Base-by-base conservation (phyloP, 331 rosid species). In the Ulmus americana region DNA sequence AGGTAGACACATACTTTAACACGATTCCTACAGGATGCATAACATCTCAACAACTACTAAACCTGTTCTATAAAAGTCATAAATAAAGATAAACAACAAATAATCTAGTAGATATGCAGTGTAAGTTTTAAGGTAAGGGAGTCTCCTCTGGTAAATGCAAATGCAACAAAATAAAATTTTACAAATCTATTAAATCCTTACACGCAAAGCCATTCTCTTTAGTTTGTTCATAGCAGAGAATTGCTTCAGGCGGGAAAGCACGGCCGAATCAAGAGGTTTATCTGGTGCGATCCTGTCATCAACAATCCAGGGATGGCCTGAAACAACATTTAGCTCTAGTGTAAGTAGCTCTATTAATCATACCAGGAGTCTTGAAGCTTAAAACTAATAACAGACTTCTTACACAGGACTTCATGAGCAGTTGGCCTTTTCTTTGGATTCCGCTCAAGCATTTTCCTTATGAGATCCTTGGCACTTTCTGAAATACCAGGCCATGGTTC, bases 181-280 rank as follows among this genome's bases (percentile, higher is more conserved):
- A 0, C 35, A 28, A 28, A 28, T 28, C 35, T 28, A 3, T 3
- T 0, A 14, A 68, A 18, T 6, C 10, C 71, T 59, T 65, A 76
- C 80, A 5, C 82, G 72, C 57, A 80, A 44, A 8, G 85, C 85
- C 79, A 80, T 76, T 55, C 76, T 80, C 69, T 80, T 80, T 6
- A 80, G 79, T 64, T 80, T 80, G 61, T 80, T 80, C 85, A 80
- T 80, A 18, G 85, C 82, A 1, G 85, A 80, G 71, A 80, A 80
- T 43, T 76, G 74, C 77, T 76, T 80, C 45, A 80, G 40, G 45
- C 85, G 80, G 3, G 82, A 76, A 2, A 76, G 66, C 42, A 80
- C 85, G 0, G 82, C 85, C 12, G 79, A 80, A 45, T 80, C 85
- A 10, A 80, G 76, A 52, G 82, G 82, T 46, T 76, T 80, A 46